Evolutionary conservation across 192 early-diverging fungal species (phyloP).

Genomic region (Coemansia sp.): DNA sequence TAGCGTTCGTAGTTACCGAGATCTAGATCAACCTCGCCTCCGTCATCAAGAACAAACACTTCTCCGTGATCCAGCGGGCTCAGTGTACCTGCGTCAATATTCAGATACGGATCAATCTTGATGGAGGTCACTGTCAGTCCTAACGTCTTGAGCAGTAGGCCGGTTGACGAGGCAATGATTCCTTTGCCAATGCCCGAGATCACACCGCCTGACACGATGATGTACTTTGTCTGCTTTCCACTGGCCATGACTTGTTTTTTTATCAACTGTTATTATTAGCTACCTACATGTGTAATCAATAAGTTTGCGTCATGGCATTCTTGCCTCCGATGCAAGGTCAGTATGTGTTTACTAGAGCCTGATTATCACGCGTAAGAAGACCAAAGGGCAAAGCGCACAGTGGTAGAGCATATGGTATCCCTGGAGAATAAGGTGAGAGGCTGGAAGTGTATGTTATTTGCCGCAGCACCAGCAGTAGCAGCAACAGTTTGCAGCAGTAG

Average conservation of each 20-base stretch:
- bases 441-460: neutral
- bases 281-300: neutral
- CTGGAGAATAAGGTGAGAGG: neutral
- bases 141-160: conserved; percentile 87
- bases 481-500: neutral
- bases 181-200: conserved; percentile 99
- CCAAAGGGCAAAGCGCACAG: neutral
- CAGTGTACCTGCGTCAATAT: conserved; percentile 98
- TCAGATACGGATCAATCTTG: conserved; percentile 99
- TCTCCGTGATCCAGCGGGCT: conserved; percentile 98
- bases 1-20: conserved; percentile 99
- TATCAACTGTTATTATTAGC: neutral
- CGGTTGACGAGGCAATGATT: conserved; percentile 97
- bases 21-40: conserved; percentile 98
- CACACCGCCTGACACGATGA: conserved; percentile 96
- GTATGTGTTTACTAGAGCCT: conserved; percentile 4
- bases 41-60: conserved; percentile 98
- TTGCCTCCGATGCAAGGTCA: neutral
- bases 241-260: conserved; percentile 20
- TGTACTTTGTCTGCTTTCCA: conserved; percentile 80
- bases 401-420: neutral
- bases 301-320: neutral
- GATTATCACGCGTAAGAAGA: conserved; percentile 6
- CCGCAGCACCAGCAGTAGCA: neutral
- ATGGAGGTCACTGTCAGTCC: conserved; percentile 94